phyloP scores from a whole-genome alignment of 1,284 basidiomycete species.

The Sanghuangporus weigelae region DNA sequence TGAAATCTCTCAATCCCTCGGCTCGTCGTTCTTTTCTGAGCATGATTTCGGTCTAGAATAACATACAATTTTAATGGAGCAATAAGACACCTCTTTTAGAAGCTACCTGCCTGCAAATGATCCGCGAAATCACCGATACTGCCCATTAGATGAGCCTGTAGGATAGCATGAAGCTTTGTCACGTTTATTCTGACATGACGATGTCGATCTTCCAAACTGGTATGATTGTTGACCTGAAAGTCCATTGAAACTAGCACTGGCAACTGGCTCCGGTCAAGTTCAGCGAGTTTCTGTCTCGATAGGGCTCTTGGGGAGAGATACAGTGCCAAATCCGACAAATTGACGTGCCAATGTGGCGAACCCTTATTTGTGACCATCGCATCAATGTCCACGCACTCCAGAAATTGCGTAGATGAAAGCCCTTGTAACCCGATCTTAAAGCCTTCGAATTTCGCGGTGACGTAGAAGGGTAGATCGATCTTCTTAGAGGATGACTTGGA shows the following conservation, averaged over 20 bases:
- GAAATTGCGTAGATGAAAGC: constrained; percentile 59
- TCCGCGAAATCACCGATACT: constrained; percentile 86
- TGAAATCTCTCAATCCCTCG: constrained; percentile 75
- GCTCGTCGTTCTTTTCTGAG: constrained; percentile 68
- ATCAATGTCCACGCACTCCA: constrained; percentile 70
- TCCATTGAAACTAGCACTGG: constrained; percentile 74
- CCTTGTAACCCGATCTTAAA: constrained; percentile 75
- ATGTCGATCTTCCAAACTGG: constrained; percentile 23
- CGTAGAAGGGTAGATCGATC: constrained; percentile 19
- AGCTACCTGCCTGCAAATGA: constrained; percentile 58
- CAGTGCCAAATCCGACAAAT: constrained; percentile 63
- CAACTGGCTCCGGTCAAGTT: constrained; percentile 58
- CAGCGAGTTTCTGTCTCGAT: constrained; percentile 29
- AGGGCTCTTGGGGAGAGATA: constrained; percentile 53
- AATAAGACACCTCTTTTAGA: neutral
- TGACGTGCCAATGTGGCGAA: constrained; percentile 52
- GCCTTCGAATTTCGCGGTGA: constrained; percentile 62
- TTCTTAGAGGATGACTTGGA: constrained; percentile 10
- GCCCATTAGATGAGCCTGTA: constrained; percentile 87
- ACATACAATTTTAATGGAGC: constrained; percentile 3
- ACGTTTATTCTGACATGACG: constrained; percentile 52
- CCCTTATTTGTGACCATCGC: constrained; percentile 49
- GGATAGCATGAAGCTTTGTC: constrained; percentile 80
- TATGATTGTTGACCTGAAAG: constrained; percentile 40
- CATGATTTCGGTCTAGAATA: constrained; percentile 62